These are phyloP conservation scores for Myxozyma geophila DNA, from an alignment of 805 yeast genomes.

Conservation along the genomic window DNA sequence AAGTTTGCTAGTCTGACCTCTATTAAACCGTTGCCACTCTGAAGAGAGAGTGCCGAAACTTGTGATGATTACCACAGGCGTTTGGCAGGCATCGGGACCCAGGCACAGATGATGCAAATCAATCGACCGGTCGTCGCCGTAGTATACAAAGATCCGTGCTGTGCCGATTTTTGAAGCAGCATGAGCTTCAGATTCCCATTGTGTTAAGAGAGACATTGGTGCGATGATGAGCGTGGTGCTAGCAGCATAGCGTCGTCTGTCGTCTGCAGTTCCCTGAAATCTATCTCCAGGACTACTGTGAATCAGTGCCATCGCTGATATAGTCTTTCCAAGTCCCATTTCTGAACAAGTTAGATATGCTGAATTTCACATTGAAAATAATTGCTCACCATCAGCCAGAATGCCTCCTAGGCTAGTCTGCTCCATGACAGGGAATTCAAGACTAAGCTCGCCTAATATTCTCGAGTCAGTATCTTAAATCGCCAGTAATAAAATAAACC, in stretches of 20 bases:
- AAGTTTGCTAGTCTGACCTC: constrained; percentile 52
- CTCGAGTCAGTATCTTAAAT: constrained; percentile 46
- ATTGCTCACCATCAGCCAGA: constrained; percentile 68
- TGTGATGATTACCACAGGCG: constrained; percentile 72
- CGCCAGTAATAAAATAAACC: background rate
- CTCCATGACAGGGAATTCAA: constrained; percentile 63
- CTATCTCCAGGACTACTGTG: constrained; percentile 50
- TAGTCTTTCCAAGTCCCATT: constrained; percentile 95
- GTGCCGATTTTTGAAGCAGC: constrained; percentile 49
- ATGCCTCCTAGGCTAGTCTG: constrained; percentile 77
- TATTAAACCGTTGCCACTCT: constrained; percentile 61
- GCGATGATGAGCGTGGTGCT: constrained; percentile 76
- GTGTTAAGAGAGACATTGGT: constrained; percentile 89
- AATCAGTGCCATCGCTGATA: constrained; percentile 75
- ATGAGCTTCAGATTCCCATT: constrained; percentile 84
- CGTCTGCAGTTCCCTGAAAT: background rate
- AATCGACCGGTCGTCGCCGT: constrained; percentile 63
- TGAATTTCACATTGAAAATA: background rate
- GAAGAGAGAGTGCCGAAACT: constrained; percentile 85
- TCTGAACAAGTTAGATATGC: constrained; percentile 42
- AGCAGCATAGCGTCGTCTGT: constrained; percentile 12
- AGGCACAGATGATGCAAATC: constrained; percentile 54
- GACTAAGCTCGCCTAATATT: constrained; percentile 74
- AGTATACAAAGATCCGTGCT: constrained; percentile 58
- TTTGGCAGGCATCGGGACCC: constrained; percentile 46